These are phyloP conservation scores for Favolaschia claudopus DNA, from an alignment of 768 basidiomycete species.

Conservation along the genomic window DNA sequence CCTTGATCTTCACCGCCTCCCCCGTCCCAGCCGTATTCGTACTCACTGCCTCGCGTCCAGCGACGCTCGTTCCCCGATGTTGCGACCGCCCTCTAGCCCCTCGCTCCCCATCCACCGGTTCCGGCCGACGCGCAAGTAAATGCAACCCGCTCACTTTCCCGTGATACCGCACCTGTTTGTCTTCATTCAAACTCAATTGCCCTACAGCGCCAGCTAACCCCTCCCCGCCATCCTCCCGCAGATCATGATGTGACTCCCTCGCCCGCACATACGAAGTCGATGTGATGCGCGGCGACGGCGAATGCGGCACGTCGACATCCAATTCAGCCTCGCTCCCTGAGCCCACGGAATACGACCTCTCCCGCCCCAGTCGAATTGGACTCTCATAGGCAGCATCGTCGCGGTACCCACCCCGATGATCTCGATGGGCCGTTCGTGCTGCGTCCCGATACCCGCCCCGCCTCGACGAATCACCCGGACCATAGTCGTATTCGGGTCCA, in stretches of 20 bases:
- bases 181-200: constrained; percentile 88
- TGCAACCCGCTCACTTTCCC: constrained; percentile 86
- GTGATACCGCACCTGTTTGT: constrained; percentile 85
- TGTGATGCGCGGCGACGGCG: neutral
- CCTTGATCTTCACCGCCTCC: neutral
- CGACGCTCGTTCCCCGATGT: neutral
- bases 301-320: constrained; percentile 15
- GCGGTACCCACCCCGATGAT: too few relatives aligned
- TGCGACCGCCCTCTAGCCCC: neutral
- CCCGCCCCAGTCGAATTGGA: constrained; percentile 1
- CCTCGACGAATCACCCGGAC: too few relatives aligned
- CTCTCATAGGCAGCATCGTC: neutral
- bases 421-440: too few relatives aligned
- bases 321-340: constrained; percentile 52
- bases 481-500: too few relatives aligned
- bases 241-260: constrained; percentile 29
- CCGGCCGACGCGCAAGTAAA: constrained; percentile 48
- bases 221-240: constrained; percentile 30
- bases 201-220: constrained; percentile 77
- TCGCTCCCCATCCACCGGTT: neutral
- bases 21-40: neutral
- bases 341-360: constrained; percentile 34
- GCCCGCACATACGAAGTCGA: neutral
- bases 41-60: neutral
- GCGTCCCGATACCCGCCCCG: too few relatives aligned